Evolutionary conservation across 768 basidiomycete species (phyloP).

Genomic region (Ramaria sp.): DNA sequence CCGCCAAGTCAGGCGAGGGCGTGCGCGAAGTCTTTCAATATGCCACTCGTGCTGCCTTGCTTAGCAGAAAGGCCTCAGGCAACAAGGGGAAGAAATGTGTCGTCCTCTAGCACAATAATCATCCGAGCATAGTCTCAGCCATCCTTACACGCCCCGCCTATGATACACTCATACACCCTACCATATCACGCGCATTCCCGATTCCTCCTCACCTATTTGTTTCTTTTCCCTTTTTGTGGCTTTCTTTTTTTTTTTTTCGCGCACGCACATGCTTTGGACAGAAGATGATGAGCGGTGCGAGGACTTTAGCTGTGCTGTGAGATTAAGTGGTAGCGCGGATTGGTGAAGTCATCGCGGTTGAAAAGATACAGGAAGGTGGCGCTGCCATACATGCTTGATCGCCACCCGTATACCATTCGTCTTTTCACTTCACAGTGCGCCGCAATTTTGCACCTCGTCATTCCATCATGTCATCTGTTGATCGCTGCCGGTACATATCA

Average conservation of each 20-base stretch:
- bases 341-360: too few species aligned
- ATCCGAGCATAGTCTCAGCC: not conserved
- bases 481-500: too few species aligned
- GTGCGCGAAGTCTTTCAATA: constrained; percentile 98
- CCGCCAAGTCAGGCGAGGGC: constrained; percentile 91
- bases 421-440: too few species aligned
- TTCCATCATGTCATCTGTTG: too few species aligned
- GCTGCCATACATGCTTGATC: too few species aligned
- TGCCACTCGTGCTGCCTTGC: constrained; percentile 86
- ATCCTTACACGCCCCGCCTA: not conserved
- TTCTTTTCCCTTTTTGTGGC: not conserved
- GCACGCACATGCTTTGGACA: not conserved
- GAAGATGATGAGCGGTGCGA: not conserved
- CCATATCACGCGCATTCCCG: not conserved
- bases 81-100: constrained; percentile 14
- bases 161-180: not conserved
- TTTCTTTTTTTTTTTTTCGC: not conserved
- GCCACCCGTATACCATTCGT: too few species aligned
- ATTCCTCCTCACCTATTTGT: not conserved
- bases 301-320: not conserved
- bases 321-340: too few species aligned
- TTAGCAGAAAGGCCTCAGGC: constrained; percentile 32
- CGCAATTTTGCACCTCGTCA: too few species aligned
- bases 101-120: constrained; percentile 11
- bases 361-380: too few species aligned